Base-by-base conservation (phyloP, 768 basidiomycete genomes). In the Serendipita sp. region DNA sequence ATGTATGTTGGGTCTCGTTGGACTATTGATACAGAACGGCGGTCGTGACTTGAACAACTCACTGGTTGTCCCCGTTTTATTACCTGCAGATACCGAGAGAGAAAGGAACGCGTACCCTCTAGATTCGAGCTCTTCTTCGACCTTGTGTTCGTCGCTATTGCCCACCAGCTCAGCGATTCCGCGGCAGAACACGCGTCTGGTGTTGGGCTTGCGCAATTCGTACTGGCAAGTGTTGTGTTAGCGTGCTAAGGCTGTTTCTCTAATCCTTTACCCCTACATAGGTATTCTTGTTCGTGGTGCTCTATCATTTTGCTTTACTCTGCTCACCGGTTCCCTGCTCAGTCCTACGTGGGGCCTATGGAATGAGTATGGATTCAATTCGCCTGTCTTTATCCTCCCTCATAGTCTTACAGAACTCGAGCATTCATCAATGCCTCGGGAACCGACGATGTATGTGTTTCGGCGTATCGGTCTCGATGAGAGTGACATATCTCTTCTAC, bases 111-210 rank as follows among this genome's bases (percentile, higher is more conserved):
- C 3, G 69, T 69, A 56, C 63, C 69, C 2, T 65, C 67, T 5
- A 69, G 70, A 11, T 74, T 74, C 67, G 74, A 75, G 68, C 71
- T 75, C 11, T 74, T 75, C 66, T 73, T 75, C 58, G 74, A 75
- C 64, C 66, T 74, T 47, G 66, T 72, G 3, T 74, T 73, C 48
- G 74, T 75, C 16, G 73, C 70, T 10, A 70, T 75, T 38, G 70
- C 72, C 7, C 73, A 74, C 67, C 71, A 73, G 47, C 68, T 74
- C 18, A 70, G 74, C 45, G 73, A 74, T 44, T 67, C 70, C 7
- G 72, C 72, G 4, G 68, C 69, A 16, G 72, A 73, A 48, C 48
- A 66, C 44, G 68, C 70, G 28, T 69, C 67, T 3, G 70, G 70
- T 0, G 48, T 66, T 15, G 69, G 70, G 4, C 62, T 71, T 24